A percentile compares a stretch with the other conserved stretches of the same genome.
These are phyloP conservation scores for Saksenaea oblongispora DNA, from an alignment of 371 early-diverging fungal species.

Conservation along the genomic window DNA sequence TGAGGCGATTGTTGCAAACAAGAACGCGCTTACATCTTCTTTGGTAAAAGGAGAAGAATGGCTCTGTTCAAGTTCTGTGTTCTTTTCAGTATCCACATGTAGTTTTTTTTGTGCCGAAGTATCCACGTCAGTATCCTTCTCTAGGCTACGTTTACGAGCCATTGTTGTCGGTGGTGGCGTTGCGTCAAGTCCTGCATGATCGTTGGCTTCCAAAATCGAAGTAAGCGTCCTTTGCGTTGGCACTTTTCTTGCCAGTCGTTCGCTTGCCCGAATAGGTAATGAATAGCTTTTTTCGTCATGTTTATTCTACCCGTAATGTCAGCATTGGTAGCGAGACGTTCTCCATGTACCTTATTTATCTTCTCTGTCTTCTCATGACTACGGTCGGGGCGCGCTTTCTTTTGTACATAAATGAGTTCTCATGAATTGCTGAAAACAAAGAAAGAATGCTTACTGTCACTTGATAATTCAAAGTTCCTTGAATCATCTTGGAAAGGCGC, in stretches of 20 bases:
- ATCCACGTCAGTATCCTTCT: not conserved
- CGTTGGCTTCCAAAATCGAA: not conserved
- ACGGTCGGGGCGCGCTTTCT: not conserved
- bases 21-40: not conserved
- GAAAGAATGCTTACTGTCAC: not conserved
- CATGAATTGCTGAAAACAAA: not conserved
- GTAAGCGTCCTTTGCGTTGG: not conserved
- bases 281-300: not conserved
- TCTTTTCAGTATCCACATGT: not conserved
- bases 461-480: constrained; percentile 1
- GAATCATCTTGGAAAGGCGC: not conserved
- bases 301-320: not conserved
- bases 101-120: not conserved
- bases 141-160: not conserved
- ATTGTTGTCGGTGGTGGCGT: not conserved
- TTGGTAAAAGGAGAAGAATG: not conserved
- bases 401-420: not conserved
- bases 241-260: not conserved
- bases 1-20: not conserved
- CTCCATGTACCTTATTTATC: not conserved
- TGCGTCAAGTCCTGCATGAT: not conserved
- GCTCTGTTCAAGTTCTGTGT: not conserved
- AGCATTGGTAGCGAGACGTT: not conserved
- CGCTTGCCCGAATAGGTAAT: not conserved
- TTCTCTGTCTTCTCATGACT: not conserved